Conservation (phyloP, 768 basidiomycete genomes). For the Nevesoporus exiguus region DNA sequence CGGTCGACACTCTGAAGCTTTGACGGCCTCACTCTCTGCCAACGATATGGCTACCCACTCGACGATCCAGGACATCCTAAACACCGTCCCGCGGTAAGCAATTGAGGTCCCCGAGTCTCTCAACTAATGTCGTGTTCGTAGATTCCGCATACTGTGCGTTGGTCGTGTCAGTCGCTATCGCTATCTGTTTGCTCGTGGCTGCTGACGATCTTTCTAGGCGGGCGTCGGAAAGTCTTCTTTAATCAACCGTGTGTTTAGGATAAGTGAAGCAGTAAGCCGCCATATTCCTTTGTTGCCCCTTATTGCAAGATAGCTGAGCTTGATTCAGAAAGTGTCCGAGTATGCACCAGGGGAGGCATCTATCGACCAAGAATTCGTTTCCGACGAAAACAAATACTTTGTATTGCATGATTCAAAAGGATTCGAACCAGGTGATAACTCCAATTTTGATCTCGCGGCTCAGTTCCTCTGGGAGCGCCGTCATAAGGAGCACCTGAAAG, state of each 20-base stretch:
- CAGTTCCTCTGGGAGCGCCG: slow-evolving; percentile 3
- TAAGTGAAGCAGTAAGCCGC: neutral
- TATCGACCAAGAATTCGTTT: slow-evolving; percentile 8
- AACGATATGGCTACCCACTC: neutral
- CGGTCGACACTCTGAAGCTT: neutral
- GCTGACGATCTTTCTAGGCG: neutral
- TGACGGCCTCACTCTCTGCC: neutral
- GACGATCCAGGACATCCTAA: neutral
- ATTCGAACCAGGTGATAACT: slow-evolving; percentile 1
- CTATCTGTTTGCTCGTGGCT: neutral
- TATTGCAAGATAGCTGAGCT: neutral
- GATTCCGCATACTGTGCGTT: neutral
- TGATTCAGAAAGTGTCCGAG: neutral
- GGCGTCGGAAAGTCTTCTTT: neutral
- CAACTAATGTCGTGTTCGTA: neutral
- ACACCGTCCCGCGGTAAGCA: neutral
- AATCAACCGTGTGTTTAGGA: neutral
- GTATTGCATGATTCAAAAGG: slow-evolving; percentile 6
- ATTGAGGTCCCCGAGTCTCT: neutral
- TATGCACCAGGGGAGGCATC: slow-evolving; percentile 2
- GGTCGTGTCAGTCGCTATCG: neutral
- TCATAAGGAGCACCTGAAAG: neutral
- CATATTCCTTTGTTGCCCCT: neutral
- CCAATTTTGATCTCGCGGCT: neutral
- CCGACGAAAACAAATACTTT: slow-evolving; percentile 5